These are phyloP conservation scores for Camelina sativa DNA, from an alignment of 345 rosid species.

Conservation along the genomic window DNA sequence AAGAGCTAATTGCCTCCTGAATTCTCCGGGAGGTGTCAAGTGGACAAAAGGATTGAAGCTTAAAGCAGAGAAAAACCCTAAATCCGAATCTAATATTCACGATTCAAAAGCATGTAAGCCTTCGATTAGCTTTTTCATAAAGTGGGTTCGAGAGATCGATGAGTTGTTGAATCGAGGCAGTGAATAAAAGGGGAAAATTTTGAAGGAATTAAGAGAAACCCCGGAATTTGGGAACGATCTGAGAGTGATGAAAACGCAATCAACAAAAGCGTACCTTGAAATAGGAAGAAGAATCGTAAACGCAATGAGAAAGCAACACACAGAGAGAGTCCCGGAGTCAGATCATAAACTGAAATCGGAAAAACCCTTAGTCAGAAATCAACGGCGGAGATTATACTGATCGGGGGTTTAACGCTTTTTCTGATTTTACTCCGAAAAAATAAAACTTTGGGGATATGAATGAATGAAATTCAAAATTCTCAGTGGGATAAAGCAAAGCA, in stretches of 20 bases:
- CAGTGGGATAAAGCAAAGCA: conserved; percentile 34
- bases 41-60: conserved; percentile 1
- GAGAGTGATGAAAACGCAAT: conserved; percentile 25
- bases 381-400: background rate
- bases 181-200: background rate
- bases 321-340: background rate
- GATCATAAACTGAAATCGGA: conserved; percentile 32
- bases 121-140: conserved; percentile 1
- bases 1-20: background rate
- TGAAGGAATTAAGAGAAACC: conserved; percentile 2
- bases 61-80: conserved; percentile 20
- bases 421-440: conserved; percentile 11
- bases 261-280: conserved; percentile 26
- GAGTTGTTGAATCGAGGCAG: conserved; percentile 18
- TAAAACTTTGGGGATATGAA: background rate
- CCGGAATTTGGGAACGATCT: background rate
- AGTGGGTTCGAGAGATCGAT: too few relatives aligned
- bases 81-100: conserved; percentile 17
- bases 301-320: conserved; percentile 22
- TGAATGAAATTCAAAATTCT: conserved; percentile 26
- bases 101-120: background rate
- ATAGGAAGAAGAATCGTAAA: conserved; percentile 20
- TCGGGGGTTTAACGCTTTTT: conserved; percentile 27
- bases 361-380: conserved; percentile 5
- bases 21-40: background rate